These are phyloP conservation scores for Nakaseomyces delphensis DNA, from an alignment of 1,139 yeast genomes.

Conservation along the genomic window DNA sequence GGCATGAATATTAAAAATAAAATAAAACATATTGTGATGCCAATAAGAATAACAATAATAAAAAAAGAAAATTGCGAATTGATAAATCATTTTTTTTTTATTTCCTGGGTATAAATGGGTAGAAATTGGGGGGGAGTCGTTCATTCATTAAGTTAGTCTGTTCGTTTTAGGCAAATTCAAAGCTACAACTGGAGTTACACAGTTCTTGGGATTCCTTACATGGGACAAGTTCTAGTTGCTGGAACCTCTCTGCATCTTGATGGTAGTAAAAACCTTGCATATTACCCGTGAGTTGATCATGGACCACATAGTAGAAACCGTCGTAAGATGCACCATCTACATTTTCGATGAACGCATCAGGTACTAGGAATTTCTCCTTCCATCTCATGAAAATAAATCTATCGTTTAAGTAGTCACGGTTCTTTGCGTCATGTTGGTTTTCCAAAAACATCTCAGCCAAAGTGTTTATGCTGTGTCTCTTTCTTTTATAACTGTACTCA, in stretches of 20 bases:
- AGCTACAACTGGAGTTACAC: conserved; percentile 16
- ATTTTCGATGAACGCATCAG: conserved; percentile 58
- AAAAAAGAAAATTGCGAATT: neutral
- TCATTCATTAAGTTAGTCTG: neutral
- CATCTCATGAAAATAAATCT: conserved; percentile 79
- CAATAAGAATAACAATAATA: no score
- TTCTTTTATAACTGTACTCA: conserved; percentile 1
- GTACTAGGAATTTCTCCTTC: conserved; percentile 83
- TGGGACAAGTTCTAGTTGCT: conserved; percentile 49
- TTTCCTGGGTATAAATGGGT: no score
- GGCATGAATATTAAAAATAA: no score
- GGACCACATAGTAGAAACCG: conserved; percentile 82
- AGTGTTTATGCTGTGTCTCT: conserved; percentile 26
- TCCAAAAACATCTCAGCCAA: conserved; percentile 4
- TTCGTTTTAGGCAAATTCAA: conserved; percentile 19
- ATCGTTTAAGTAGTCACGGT: conserved; percentile 34
- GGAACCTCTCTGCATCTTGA: conserved; percentile 66
- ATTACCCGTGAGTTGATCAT: conserved; percentile 67
- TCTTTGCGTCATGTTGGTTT: conserved; percentile 4
- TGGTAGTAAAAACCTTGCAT: conserved; percentile 79
- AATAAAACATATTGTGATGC: no score
- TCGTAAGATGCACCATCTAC: conserved; percentile 82
- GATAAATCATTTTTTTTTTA: neutral
- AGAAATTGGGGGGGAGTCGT: neutral
- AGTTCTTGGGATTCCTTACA: conserved; percentile 29